phyloP scores from a whole-genome alignment of 345 rosid species.

The Microcos paniculata region DNA sequence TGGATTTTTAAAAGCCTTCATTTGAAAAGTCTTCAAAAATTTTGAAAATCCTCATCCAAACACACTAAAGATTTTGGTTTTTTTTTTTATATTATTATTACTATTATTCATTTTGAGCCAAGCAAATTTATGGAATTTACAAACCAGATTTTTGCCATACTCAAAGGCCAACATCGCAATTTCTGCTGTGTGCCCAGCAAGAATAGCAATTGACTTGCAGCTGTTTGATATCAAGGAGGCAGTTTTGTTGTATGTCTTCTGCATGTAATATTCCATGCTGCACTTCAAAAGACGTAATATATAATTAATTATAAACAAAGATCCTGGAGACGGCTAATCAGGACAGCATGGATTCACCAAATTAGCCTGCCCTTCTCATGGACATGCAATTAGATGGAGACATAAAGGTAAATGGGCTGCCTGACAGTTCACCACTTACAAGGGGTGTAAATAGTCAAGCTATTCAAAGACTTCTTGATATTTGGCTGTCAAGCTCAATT shows the following conservation, averaged over 20 bases:
- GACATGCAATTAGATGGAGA: background rate
- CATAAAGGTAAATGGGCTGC: background rate
- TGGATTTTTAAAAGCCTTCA: too few species aligned
- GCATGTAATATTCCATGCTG: constrained; percentile 86
- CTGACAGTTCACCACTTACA: background rate
- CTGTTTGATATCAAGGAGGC: constrained; percentile 88
- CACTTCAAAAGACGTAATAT: constrained; percentile 20
- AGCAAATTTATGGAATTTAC: constrained; percentile 47
- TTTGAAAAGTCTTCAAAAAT: too few species aligned
- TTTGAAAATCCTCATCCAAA: too few species aligned
- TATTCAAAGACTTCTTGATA: background rate
- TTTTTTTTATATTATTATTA: too few species aligned
- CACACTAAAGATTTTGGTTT: too few species aligned
- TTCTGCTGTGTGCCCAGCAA: constrained; percentile 86
- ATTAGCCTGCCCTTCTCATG: constrained; percentile 3
- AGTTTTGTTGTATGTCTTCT: constrained; percentile 85
- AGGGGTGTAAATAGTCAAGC: background rate
- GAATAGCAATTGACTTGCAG: constrained; percentile 86
- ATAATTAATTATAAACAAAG: background rate
- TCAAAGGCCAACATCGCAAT: constrained; percentile 85
- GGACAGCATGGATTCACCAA: constrained; percentile 2
- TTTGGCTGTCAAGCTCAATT: background rate
- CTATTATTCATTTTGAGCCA: background rate
- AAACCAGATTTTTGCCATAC: constrained; percentile 92
- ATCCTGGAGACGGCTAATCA: background rate